Conservation (phyloP, 768 basidiomycete species). For the Leccinum obscurum region DNA sequence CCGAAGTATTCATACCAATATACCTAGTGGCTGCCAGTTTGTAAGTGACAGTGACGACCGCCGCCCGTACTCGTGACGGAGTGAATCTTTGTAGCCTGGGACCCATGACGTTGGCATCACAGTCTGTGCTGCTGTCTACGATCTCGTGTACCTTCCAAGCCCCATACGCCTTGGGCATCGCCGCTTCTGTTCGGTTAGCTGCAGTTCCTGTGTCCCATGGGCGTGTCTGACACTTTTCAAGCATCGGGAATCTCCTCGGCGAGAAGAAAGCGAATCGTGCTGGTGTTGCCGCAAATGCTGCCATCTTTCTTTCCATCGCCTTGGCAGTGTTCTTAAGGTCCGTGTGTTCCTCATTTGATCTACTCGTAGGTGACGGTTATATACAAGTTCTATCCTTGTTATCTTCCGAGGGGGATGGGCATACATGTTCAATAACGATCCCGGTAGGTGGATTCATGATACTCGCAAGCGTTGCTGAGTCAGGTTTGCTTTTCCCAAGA, state of each 20-base stretch:
- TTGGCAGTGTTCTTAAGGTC: conserved; percentile 66
- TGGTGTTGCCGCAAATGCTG: conserved; percentile 60
- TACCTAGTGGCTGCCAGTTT: conserved; percentile 50
- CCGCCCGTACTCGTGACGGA: conserved; percentile 5
- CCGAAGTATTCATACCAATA: conserved; percentile 5
- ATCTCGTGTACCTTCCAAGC: conserved; percentile 79
- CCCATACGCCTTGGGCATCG: conserved; percentile 78
- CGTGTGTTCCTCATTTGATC: conserved; percentile 3
- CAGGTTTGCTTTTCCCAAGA: conserved; percentile 10
- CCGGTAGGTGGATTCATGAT: conserved; percentile 35
- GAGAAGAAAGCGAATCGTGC: conserved; percentile 75
- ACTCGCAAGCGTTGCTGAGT: neutral
- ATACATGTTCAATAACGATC: conserved; percentile 72
- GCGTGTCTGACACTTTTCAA: conserved; percentile 25
- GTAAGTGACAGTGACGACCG: conserved; percentile 31
- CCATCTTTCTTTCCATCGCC: conserved; percentile 62
- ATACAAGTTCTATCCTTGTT: conserved; percentile 50
- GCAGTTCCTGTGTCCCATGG: neutral
- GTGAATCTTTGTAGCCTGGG: conserved; percentile 57
- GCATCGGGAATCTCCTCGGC: conserved; percentile 87
- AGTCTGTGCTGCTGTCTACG: conserved; percentile 80
- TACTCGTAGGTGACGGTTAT: neutral
- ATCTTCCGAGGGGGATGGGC: conserved; percentile 68
- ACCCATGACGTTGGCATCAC: conserved; percentile 79
- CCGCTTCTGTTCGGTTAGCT: conserved; percentile 76